A percentile compares a stretch with the other conserved stretches of the same genome.
These are phyloP conservation scores for Suillus fuscotomentosus DNA, from an alignment of 768 basidiomycete species.

Conservation along the genomic window DNA sequence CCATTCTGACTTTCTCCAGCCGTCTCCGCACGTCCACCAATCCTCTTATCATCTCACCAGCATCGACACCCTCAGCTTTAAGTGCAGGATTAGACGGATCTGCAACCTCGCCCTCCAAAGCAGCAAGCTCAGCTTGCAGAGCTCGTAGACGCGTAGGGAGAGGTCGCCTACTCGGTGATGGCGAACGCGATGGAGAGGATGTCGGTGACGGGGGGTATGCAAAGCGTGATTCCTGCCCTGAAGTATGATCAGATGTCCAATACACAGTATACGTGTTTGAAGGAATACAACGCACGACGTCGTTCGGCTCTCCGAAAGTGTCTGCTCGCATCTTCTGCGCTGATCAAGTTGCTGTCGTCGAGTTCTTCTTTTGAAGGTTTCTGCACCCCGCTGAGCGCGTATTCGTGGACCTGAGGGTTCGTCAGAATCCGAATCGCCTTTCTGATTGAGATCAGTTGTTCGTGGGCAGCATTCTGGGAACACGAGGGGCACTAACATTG, in stretches of 20 bases:
- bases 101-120: constrained; percentile 80
- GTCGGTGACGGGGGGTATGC: constrained; percentile 68
- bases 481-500: constrained; percentile 40
- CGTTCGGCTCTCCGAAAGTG: constrained; percentile 73
- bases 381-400: constrained; percentile 26
- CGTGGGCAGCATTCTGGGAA: background rate
- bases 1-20: constrained; percentile 63
- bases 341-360: constrained; percentile 63
- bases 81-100: constrained; percentile 75
- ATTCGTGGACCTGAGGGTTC: constrained; percentile 46
- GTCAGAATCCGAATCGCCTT: constrained; percentile 66
- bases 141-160: constrained; percentile 59
- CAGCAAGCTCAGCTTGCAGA: constrained; percentile 74
- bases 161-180: constrained; percentile 34
- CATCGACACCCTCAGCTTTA: constrained; percentile 62
- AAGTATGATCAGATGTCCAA: constrained; percentile 24
- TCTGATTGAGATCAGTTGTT: constrained; percentile 34
- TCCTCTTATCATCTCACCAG: constrained; percentile 73
- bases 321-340: constrained; percentile 64
- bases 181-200: constrained; percentile 32
- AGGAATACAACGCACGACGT: constrained; percentile 38
- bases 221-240: constrained; percentile 57
- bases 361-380: constrained; percentile 60
- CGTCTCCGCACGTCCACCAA: constrained; percentile 72
- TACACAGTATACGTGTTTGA: background rate